Conservation (phyloP, 2,329 filamentous ascomycete species). For the Furcasterigmium furcatum region DNA sequence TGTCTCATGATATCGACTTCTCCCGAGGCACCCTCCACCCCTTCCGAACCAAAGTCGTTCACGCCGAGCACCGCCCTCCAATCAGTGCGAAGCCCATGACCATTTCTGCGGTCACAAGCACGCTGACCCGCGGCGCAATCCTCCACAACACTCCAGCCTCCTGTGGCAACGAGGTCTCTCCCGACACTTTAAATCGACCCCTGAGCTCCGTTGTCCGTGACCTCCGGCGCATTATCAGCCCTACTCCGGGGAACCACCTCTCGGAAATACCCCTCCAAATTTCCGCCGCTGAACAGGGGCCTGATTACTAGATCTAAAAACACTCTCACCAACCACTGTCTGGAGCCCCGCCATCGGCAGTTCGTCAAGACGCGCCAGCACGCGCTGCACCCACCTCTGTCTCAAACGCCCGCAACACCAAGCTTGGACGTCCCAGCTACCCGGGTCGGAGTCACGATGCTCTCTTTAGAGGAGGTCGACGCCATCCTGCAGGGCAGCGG, state of each 20-base stretch:
- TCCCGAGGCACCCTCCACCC: neutral
- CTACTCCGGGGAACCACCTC: neutral
- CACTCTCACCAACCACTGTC: neutral
- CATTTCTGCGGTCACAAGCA: neutral
- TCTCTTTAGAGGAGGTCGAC: neutral
- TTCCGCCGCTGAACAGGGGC: neutral
- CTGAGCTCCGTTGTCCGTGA: neutral
- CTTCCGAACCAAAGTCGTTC: neutral
- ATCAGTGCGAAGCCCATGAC: neutral
- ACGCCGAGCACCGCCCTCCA: neutral
- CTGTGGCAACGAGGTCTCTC: neutral
- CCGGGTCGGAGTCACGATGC: neutral
- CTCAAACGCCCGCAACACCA: neutral
- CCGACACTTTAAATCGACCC: neutral
- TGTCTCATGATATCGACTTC: neutral
- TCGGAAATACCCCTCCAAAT: neutral
- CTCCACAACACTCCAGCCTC: neutral
- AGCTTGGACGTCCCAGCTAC: too few species aligned
- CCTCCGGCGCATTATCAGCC: neutral
- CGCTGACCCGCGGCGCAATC: too few species aligned
- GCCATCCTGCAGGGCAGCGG: neutral
- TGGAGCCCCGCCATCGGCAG: neutral
- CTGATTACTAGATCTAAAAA: neutral
- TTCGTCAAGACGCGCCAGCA: neutral
- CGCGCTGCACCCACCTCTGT: neutral